Percentiles rank a stretch among this genome's conserved stretches.
phyloP scores from a whole-genome alignment of 176 grass and related monocot species.

The Oryza officinalis region DNA sequence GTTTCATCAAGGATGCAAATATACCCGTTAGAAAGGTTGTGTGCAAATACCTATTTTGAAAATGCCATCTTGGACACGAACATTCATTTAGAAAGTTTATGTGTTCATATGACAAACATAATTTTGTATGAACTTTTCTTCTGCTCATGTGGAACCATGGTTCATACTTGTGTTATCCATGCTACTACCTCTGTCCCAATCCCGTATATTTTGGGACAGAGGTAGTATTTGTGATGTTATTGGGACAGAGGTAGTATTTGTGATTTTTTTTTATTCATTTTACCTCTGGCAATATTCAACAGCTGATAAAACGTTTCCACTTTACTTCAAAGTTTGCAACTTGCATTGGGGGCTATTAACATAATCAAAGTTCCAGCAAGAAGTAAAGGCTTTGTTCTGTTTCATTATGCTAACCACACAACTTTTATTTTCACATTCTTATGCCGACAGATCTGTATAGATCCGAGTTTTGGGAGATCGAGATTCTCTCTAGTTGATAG shows the following conservation, averaged over 20 bases:
- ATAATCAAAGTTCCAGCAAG: neutral
- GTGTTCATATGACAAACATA: neutral
- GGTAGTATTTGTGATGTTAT: neutral
- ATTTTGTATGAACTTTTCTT: neutral
- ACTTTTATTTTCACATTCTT: neutral
- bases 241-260: no score
- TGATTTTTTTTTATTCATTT: neutral
- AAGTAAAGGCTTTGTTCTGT: neutral
- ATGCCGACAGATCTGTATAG: slow-evolving; percentile 63
- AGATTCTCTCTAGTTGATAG: slow-evolving; percentile 80
- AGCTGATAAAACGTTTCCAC: slow-evolving; percentile 1
- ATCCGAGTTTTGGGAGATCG: slow-evolving; percentile 67
- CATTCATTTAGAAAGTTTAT: neutral
- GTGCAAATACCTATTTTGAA: neutral
- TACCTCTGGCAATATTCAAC: neutral
- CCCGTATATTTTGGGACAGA: no score
- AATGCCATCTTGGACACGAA: slow-evolving; percentile 1
- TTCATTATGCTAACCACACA: neutral
- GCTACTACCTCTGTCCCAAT: no score
- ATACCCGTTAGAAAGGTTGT: neutral
- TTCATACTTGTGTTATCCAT: neutral
- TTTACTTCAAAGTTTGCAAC: slow-evolving; percentile 15
- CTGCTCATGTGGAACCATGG: neutral
- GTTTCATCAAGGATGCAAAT: neutral
- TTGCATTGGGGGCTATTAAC: neutral